A percentile compares a stretch with the other conserved stretches of the same genome.
Evolutionary conservation across 148 eudicot species (phyloP).

Genomic region (Persicaria maculosa): DNA sequence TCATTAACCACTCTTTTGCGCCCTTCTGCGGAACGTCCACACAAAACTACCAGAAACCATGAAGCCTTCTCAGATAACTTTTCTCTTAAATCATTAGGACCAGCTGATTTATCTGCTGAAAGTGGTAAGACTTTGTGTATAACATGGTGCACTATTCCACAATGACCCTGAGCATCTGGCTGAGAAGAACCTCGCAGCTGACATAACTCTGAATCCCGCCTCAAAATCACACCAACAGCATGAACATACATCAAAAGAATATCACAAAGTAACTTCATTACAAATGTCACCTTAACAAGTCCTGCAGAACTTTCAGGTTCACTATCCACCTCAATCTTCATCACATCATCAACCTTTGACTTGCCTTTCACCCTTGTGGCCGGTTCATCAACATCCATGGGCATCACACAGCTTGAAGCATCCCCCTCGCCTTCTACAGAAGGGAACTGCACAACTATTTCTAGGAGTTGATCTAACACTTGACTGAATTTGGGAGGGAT

Average conservation of each 20-base stretch:
- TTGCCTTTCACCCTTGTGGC: slow-evolving; percentile 70
- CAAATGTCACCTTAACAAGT: slow-evolving; percentile 82
- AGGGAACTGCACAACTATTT: slow-evolving; percentile 69
- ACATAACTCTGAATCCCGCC: slow-evolving; percentile 68
- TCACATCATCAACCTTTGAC: slow-evolving; percentile 72
- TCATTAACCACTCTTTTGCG: slow-evolving; percentile 83
- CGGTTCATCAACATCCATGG: slow-evolving; percentile 83
- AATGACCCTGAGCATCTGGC: slow-evolving; percentile 40
- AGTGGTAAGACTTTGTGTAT: slow-evolving; percentile 65
- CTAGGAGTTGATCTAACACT: slow-evolving; percentile 89
- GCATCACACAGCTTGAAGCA: slow-evolving; percentile 26
- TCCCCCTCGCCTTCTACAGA: slow-evolving; percentile 36
- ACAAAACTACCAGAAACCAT: slow-evolving; percentile 87
- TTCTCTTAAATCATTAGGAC: slow-evolving; percentile 64
- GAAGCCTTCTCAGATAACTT: slow-evolving; percentile 97
- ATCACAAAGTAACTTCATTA: slow-evolving; percentile 84
- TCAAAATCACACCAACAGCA: slow-evolving; percentile 72
- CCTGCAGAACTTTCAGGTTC: slow-evolving; percentile 65
- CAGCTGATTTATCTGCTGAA: slow-evolving; percentile 48
- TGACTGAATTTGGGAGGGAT: slow-evolving; percentile 76
- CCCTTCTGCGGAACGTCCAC: slow-evolving; percentile 96
- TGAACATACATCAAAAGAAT: slow-evolving; percentile 91
- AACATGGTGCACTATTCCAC: slow-evolving; percentile 84
- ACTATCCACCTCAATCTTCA: slow-evolving; percentile 40
- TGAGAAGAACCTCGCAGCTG: slow-evolving; percentile 49